Base-by-base conservation (phyloP, 1,139 yeast genomes). In the Meyerozyma guilliermondii region DNA sequence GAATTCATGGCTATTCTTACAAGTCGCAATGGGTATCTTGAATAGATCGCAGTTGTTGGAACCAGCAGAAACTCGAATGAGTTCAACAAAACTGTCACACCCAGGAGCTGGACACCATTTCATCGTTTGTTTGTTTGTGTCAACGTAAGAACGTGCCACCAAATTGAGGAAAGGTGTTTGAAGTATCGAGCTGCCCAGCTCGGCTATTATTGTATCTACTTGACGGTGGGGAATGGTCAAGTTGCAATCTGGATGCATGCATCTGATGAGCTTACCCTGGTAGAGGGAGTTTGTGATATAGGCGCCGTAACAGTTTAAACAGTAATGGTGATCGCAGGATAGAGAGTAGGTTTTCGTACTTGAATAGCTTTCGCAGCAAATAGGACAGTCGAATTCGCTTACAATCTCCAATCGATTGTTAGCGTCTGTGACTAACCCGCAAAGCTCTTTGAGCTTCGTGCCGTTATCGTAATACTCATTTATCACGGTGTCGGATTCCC, bases 91-190 rank as follows among this genome's bases (percentile, higher is more conserved):
- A 43, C 71, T 66, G 33, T 71, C 70, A 60, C 98, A 92, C 55
- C 87, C 95, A 0, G 95, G 85, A 1, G 86, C 83, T 0, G 97
- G 97, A 60, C 98, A 92, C 85, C 92, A 83, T 50, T 76, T 76
- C 51, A 73, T 74, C 33, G 66, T 67, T 35, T 70, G 69, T 46
- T 74, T 74, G 43, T 75, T 71, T 1, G 61, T 51, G 36, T 77
- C 78, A 17, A 87, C 77, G 51, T 71, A 81, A 13, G 68, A 62
- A 45, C 74, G 77, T 3, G 82, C 72, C 26, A 62, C 55, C 8
- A 60, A 47, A 9, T 50, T 51, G 24, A 63, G 49, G 27, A 63
- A 43, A 13, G 45, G 45, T 41, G 41, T 50, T 23, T 46, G 48
- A 23, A 18, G 38, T 11, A 11, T 35, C 42, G 35, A 39, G 40